Percentiles rank a stretch among this genome's conserved stretches.
phyloP scores from a whole-genome alignment of 768 basidiomycete species.

The Jaapia argillacea region DNA sequence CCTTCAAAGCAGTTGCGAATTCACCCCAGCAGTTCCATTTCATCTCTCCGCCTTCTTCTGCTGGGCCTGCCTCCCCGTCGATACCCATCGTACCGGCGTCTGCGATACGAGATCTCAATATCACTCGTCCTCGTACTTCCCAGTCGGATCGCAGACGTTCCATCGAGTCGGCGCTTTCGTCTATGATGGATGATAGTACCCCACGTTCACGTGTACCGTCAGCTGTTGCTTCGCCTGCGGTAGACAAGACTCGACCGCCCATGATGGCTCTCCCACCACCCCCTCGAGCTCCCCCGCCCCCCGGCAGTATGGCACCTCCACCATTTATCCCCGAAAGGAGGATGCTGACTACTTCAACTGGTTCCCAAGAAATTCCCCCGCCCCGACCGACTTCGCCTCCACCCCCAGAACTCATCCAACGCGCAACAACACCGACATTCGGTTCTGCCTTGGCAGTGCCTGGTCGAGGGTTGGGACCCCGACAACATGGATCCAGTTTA shows the following conservation, averaged over 20 bases:
- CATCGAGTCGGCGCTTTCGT: slow-evolving; percentile 58
- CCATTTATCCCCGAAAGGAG: slow-evolving; percentile 65
- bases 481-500: slow-evolving; percentile 68
- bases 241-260: slow-evolving; percentile 77
- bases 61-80: slow-evolving; percentile 21
- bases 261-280: slow-evolving; percentile 75
- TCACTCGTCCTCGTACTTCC: slow-evolving; percentile 37
- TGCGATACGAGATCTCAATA: slow-evolving; percentile 40
- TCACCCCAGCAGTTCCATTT: slow-evolving; percentile 57
- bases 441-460: slow-evolving; percentile 52
- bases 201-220: slow-evolving; percentile 56
- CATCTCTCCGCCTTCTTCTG: slow-evolving; percentile 40
- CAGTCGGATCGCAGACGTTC: slow-evolving; percentile 58
- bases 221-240: slow-evolving; percentile 31
- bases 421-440: slow-evolving; percentile 81
- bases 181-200: slow-evolving; percentile 34
- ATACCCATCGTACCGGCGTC: slow-evolving; percentile 28
- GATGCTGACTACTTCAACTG: slow-evolving; percentile 29
- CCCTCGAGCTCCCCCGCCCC: slow-evolving; percentile 70
- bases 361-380: slow-evolving; percentile 55
- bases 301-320: slow-evolving; percentile 65
- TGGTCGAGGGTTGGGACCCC: slow-evolving; percentile 34
- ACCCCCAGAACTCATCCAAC: slow-evolving; percentile 84
- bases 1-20: slow-evolving; percentile 17
- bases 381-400: slow-evolving; percentile 89